These are phyloP conservation scores for Eutypa lata DNA, from an alignment of 2,329 filamentous ascomycete genomes.

Conservation along the genomic window DNA sequence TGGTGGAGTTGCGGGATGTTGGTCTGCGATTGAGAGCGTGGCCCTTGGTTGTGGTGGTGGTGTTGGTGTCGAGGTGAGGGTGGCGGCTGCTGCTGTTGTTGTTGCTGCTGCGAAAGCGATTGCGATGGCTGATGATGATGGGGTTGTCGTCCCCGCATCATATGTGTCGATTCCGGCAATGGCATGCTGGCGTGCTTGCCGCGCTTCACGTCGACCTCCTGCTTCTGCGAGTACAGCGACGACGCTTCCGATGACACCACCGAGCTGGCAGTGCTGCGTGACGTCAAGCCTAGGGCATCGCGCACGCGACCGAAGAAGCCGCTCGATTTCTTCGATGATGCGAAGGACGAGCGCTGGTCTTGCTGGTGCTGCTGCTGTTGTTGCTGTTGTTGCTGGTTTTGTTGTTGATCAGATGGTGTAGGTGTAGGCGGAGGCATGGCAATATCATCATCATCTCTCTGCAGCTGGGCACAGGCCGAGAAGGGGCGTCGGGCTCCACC, in stretches of 20 bases:
- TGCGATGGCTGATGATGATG: not conserved
- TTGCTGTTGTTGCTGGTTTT: constrained; percentile 4
- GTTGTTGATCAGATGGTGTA: not conserved
- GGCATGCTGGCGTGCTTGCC: constrained; percentile 28
- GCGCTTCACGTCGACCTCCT: constrained; percentile 6
- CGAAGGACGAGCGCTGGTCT: constrained; percentile 11
- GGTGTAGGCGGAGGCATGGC: too few relatives aligned
- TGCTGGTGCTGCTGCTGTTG: constrained; percentile 2
- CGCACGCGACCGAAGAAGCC: constrained; percentile 29
- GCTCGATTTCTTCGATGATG: constrained; percentile 25
- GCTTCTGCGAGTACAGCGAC: constrained; percentile 7
- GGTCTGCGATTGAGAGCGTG: constrained; percentile 25
- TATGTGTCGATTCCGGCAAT: constrained; percentile 21
- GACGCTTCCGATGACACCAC: not conserved
- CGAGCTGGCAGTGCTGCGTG: constrained; percentile 1
- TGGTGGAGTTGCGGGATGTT: constrained; percentile 17
- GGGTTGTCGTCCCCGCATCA: not conserved
- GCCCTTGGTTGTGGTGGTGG: constrained; percentile 8
- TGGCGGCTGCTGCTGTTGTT: constrained; percentile 6
- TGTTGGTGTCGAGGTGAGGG: constrained; percentile 2
- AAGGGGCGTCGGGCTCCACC: constrained; percentile 10
- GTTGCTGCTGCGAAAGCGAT: constrained; percentile 7
- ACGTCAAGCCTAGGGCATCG: constrained; percentile 21
- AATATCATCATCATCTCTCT: constrained; percentile 1
- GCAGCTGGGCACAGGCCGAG: constrained; percentile 18